Conservation (phyloP, 352 stramenopile species). For the Pythium sp. region DNA sequence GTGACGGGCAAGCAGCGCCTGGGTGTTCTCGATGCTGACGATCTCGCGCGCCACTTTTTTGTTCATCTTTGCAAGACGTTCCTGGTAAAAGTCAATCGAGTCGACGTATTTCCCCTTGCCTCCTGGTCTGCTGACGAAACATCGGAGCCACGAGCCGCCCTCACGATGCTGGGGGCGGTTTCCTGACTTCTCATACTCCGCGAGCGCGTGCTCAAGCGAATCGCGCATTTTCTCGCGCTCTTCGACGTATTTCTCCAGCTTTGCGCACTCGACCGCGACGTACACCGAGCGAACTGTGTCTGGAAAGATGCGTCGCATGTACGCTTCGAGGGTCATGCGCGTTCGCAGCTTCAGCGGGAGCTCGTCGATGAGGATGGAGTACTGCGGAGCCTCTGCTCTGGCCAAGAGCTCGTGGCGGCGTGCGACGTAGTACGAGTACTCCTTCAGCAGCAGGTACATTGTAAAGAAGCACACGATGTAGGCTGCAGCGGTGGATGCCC, state of each 20-base stretch:
- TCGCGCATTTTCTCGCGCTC: conserved; percentile 47
- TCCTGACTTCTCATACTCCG: conserved; percentile 34
- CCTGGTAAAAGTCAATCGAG: conserved; percentile 62
- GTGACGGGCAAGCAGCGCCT: conserved; percentile 43
- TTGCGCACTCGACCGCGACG: conserved; percentile 63
- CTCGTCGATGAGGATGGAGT: conserved; percentile 74
- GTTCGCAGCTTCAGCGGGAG: conserved; percentile 59
- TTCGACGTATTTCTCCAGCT: conserved; percentile 48
- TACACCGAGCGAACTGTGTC: conserved; percentile 57
- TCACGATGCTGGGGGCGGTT: conserved; percentile 48
- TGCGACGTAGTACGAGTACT: conserved; percentile 64
- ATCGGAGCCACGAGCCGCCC: conserved; percentile 36
- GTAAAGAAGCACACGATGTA: conserved; percentile 54
- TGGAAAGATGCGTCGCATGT: conserved; percentile 74
- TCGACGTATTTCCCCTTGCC: conserved; percentile 41
- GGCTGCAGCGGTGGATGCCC: conserved; percentile 51
- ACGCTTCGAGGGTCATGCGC: conserved; percentile 57
- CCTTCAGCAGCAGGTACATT: conserved; percentile 52
- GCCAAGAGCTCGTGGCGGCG: conserved; percentile 61
- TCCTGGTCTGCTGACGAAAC: conserved; percentile 38
- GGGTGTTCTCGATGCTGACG: conserved; percentile 54
- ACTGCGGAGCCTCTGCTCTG: conserved; percentile 54
- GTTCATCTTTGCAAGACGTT: conserved; percentile 55
- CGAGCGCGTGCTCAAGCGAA: conserved; percentile 53
- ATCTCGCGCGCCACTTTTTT: conserved; percentile 56